Evolutionary conservation across 306 rosid genomes (phyloP).

Genomic region (Pyrus bretschneideri): DNA sequence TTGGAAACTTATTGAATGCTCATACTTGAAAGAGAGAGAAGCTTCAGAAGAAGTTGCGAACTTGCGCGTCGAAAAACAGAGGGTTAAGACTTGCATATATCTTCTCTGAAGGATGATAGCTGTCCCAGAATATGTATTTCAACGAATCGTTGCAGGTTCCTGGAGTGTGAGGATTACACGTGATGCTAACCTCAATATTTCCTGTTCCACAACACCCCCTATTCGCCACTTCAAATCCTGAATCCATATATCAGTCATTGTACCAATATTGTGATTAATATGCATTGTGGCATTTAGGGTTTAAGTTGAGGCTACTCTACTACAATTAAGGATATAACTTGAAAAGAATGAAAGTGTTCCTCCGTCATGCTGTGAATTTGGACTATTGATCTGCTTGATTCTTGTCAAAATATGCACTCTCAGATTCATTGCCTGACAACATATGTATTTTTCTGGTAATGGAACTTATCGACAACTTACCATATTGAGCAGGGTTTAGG

Average conservation of each 20-base stretch:
- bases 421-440: background rate
- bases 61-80: slow-evolving; percentile 20
- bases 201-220: slow-evolving; percentile 88
- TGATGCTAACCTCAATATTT: slow-evolving; percentile 39
- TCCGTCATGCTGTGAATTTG: too few relatives aligned
- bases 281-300: too few relatives aligned
- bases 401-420: too few relatives aligned
- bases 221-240: slow-evolving; percentile 52
- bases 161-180: slow-evolving; percentile 33
- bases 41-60: slow-evolving; percentile 35
- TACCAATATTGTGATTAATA: too few relatives aligned
- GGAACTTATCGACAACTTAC: slow-evolving; percentile 23
- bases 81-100: slow-evolving; percentile 26
- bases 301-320: too few relatives aligned
- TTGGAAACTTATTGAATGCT: background rate
- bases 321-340: too few relatives aligned
- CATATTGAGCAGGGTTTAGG: slow-evolving; percentile 43
- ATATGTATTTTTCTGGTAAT: too few relatives aligned
- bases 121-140: slow-evolving; percentile 61
- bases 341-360: too few relatives aligned
- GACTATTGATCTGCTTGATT: too few relatives aligned
- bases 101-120: slow-evolving; percentile 53
- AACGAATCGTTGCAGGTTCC: slow-evolving; percentile 31
- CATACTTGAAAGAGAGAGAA: background rate
- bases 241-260: background rate